phyloP scores from a whole-genome alignment of 345 rosid genomes.

The Hibiscus tridactylites region DNA sequence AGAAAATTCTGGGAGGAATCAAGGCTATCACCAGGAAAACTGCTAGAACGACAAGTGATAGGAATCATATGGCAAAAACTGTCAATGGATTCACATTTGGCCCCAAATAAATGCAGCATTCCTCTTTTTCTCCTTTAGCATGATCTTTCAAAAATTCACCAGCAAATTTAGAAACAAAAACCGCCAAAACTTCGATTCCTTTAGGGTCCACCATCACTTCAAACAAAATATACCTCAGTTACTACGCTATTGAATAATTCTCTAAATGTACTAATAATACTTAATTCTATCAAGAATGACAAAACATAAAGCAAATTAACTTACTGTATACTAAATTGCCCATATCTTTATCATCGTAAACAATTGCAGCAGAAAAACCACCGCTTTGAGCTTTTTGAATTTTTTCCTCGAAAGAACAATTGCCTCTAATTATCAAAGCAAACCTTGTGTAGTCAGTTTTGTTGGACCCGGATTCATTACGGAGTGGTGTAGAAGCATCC shows the following conservation, averaged over 20 bases:
- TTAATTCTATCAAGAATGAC: neutral
- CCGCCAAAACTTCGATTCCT: slow-evolving; percentile 44
- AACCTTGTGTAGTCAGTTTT: slow-evolving; percentile 25
- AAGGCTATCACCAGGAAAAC: slow-evolving; percentile 37
- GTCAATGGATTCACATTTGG: slow-evolving; percentile 43
- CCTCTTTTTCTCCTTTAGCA: slow-evolving; percentile 35
- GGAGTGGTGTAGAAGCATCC: slow-evolving; percentile 46
- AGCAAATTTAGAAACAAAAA: slow-evolving; percentile 45
- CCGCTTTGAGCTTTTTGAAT: slow-evolving; percentile 39
- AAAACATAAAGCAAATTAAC: slow-evolving; percentile 9
- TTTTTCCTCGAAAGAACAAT: slow-evolving; percentile 60
- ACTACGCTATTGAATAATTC: neutral
- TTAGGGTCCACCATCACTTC: slow-evolving; percentile 57
- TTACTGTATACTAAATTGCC: slow-evolving; percentile 55
- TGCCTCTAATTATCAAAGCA: slow-evolving; percentile 51
- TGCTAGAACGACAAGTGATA: slow-evolving; percentile 39
- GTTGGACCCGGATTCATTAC: slow-evolving; percentile 22
- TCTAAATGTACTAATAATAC: neutral
- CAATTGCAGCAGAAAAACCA: slow-evolving; percentile 53
- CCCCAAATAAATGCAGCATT: slow-evolving; percentile 51
- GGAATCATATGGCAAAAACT: slow-evolving; percentile 44
- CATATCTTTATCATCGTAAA: slow-evolving; percentile 38
- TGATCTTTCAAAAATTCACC: slow-evolving; percentile 40
- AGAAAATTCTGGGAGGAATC: slow-evolving; percentile 41
- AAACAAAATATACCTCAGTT: slow-evolving; percentile 5